These are phyloP conservation scores for Ustilago esculenta DNA, from an alignment of 1,284 basidiomycete species.

Conservation along the genomic window DNA sequence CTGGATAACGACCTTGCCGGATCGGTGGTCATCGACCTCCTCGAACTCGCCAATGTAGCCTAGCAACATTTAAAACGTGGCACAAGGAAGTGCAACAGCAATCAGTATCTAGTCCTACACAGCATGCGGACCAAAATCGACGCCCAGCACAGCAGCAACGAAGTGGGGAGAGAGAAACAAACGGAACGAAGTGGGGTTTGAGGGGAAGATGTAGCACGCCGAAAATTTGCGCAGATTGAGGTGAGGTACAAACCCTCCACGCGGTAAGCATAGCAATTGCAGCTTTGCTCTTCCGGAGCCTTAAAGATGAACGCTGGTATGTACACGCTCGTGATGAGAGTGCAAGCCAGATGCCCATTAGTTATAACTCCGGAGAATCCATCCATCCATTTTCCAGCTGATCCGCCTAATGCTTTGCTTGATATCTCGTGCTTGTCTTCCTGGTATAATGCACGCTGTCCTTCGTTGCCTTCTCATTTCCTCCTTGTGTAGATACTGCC, in stretches of 20 bases:
- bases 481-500: too few relatives aligned
- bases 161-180: constrained; percentile 1
- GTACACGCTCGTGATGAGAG: constrained; percentile 8
- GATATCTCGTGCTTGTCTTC: too few relatives aligned
- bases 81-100: background rate
- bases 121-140: too few relatives aligned
- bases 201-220: constrained; percentile 42
- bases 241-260: constrained; percentile 20
- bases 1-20: constrained; percentile 98
- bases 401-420: too few relatives aligned
- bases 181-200: background rate
- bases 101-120: constrained; percentile 1
- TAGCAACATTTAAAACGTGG: constrained; percentile 64
- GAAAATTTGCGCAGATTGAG: constrained; percentile 50
- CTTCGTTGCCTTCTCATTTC: too few relatives aligned
- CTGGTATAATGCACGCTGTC: too few relatives aligned
- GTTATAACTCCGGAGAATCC: constrained; percentile 63
- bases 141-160: background rate
- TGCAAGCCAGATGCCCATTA: constrained; percentile 60
- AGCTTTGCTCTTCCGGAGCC: constrained; percentile 62
- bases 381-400: background rate
- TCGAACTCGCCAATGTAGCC: constrained; percentile 99
- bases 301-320: constrained; percentile 65
- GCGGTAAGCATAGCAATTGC: constrained; percentile 54
- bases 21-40: constrained; percentile 98